These are phyloP conservation scores for Lepidium sativum DNA, from an alignment of 345 rosid genomes.

Conservation along the genomic window DNA sequence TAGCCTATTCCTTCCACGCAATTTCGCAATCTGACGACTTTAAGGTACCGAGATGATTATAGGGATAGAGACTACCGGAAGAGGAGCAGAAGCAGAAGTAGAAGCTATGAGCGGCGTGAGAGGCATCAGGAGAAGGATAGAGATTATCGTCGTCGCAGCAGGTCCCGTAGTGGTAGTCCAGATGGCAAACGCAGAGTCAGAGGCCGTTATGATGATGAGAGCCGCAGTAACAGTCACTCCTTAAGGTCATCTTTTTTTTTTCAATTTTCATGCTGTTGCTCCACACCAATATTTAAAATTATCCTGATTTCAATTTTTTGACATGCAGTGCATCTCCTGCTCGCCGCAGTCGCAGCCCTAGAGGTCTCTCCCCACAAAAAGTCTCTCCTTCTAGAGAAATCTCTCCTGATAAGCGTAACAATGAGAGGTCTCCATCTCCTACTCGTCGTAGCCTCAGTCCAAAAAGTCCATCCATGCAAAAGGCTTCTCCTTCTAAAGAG, in stretches of 20 bases:
- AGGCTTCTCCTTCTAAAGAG: slow-evolving; percentile 28
- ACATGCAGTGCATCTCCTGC: slow-evolving; percentile 41
- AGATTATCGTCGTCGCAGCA: slow-evolving; percentile 42
- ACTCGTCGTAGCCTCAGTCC: slow-evolving; percentile 34
- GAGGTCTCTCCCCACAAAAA: slow-evolving; percentile 33
- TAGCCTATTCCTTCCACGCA: too few species aligned
- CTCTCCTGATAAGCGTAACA: slow-evolving; percentile 37
- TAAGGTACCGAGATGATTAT: slow-evolving; percentile 24
- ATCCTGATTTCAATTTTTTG: slow-evolving; percentile 4
- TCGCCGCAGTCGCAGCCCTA: slow-evolving; percentile 38
- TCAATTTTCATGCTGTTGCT: background rate
- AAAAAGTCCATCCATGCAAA: slow-evolving; percentile 31
- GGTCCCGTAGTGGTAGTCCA: slow-evolving; percentile 56
- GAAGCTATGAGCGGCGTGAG: slow-evolving; percentile 45
- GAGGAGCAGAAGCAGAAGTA: slow-evolving; percentile 39
- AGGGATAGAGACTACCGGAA: slow-evolving; percentile 41
- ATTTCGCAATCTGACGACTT: too few species aligned
- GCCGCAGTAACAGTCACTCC: slow-evolving; percentile 42
- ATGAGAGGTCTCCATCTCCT: slow-evolving; percentile 39
- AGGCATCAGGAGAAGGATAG: slow-evolving; percentile 44
- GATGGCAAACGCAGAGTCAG: slow-evolving; percentile 42
- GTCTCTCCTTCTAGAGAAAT: slow-evolving; percentile 28
- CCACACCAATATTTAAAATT: background rate
- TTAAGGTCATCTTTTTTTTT: slow-evolving; percentile 33
- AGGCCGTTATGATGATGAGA: slow-evolving; percentile 44